Evolutionary conservation across 2,329 filamentous ascomycete genomes (phyloP), one percentile per base, ranked within the genome.

Genomic region (Trichoderma simmonsii): DNA sequence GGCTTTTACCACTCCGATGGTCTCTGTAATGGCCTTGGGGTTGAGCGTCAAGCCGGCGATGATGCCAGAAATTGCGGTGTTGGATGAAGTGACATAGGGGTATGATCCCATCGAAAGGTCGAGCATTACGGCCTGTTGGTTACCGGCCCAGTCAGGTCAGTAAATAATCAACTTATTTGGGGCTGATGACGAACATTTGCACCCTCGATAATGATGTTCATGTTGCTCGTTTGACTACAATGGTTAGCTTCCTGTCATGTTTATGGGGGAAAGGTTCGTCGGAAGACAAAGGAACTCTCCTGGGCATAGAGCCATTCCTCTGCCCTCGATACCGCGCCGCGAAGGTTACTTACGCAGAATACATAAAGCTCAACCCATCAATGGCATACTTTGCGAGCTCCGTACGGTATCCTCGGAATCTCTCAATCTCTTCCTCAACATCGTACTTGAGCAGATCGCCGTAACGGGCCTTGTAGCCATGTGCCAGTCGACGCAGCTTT

Each of bases 401-500:
- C 26, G 54, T 30, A 30, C 54, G 54, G 26, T 57, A 57, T 57
- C 26, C 54, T 78, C 88, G 85, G 81, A 91, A 93, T 36, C 84
- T 83, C n/a, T 79, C 80, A 75, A 94, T 86, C 82, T 94, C 92
- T 36, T 89, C 89, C 75, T 94, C 90, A 6, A 91, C 86, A 73
- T 94, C 89, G 78, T 89, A 88, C 74, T 89, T 79, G 70, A 92
- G 81, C 28, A 92, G 80, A 75, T 91, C 88, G 6, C 92, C 91
- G 76, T 89, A 93, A 64, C 91, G 85, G 82, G 91, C 90, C 85
- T 84, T 68, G 92, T 83, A 75, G 86, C 86, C 89, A 9, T 81
- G 76, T 9, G 87, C 90, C 60, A 94, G 82, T 26, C 83, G 82
- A 43, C 90, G 85, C 59, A 94, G 81, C 80, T 92, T 92, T 51